Conservation (phyloP, 2,329 filamentous ascomycete genomes). For the Atkinsonella hypoxylon region DNA sequence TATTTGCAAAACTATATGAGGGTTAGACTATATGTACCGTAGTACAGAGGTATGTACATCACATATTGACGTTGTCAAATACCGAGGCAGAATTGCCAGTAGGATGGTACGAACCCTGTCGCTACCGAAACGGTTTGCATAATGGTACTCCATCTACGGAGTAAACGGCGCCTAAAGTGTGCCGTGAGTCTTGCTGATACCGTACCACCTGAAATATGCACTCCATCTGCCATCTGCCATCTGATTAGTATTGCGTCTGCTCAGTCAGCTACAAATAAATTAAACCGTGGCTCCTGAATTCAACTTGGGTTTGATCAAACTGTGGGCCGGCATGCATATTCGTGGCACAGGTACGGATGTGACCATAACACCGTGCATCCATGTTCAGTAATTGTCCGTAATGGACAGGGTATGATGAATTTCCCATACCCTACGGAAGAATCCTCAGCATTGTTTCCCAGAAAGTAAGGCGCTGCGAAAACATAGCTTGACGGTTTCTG, state of each 20-base stretch:
- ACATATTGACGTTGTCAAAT: neutral
- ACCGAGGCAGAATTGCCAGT: slow-evolving; percentile 1
- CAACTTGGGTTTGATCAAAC: neutral
- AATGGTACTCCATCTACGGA: neutral
- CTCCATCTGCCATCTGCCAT: neutral
- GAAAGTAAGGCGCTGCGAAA: too few species aligned
- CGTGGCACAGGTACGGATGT: slow-evolving; percentile 4
- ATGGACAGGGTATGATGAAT: neutral
- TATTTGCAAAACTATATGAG: too few species aligned
- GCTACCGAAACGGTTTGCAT: slow-evolving; percentile 4
- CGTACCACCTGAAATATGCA: neutral
- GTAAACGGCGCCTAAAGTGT: neutral
- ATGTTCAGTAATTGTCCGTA: neutral
- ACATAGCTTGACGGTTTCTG: too few species aligned
- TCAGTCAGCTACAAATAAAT: neutral
- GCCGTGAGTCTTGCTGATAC: neutral
- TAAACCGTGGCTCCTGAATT: neutral
- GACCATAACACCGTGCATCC: neutral
- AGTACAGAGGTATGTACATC: too few species aligned
- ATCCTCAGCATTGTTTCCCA: too few species aligned
- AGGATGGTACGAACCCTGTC: neutral
- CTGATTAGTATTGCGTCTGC: neutral
- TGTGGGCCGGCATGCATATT: neutral
- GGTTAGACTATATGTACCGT: too few species aligned
- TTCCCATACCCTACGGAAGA: too few species aligned